phyloP scores from a whole-genome alignment of 2,329 filamentous ascomycete genomes.

The Fusarium sp. region DNA sequence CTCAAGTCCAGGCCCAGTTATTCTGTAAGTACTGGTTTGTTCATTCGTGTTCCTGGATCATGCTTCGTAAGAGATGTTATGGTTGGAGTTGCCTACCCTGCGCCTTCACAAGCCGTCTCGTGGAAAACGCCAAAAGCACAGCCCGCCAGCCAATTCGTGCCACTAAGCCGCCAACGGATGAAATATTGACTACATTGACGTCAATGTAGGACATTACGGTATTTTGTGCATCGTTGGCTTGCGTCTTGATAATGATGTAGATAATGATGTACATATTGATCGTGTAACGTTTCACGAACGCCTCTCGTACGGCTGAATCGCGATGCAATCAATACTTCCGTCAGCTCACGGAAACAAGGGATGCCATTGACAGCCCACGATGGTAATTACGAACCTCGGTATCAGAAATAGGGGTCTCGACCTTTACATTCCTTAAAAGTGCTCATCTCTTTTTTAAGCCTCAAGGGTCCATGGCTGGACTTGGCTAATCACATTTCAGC shows the following conservation, averaged over 20 bases:
- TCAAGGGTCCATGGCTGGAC: constrained; percentile 26
- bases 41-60: no score
- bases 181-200: not conserved
- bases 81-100: not conserved
- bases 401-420: constrained; percentile 8
- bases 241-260: constrained; percentile 1
- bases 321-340: not conserved
- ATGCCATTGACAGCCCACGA: not conserved
- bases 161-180: not conserved
- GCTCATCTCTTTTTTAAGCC: constrained; percentile 17
- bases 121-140: not conserved
- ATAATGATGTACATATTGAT: constrained; percentile 9
- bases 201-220: not conserved
- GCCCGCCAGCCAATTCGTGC: not conserved
- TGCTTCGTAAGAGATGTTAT: not conserved
- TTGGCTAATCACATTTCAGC: constrained; percentile 12
- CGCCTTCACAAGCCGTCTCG: not conserved
- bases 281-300: constrained; percentile 10
- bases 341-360: not conserved
- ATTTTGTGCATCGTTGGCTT: not conserved
- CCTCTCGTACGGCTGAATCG: not conserved
- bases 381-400: not conserved
- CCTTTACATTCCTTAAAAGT: not conserved
- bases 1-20: no score
- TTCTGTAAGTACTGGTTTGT: no score